These are phyloP conservation scores for Jackrogersella multiformis DNA, from an alignment of 495 filamentous ascomycete genomes.

Conservation along the genomic window DNA sequence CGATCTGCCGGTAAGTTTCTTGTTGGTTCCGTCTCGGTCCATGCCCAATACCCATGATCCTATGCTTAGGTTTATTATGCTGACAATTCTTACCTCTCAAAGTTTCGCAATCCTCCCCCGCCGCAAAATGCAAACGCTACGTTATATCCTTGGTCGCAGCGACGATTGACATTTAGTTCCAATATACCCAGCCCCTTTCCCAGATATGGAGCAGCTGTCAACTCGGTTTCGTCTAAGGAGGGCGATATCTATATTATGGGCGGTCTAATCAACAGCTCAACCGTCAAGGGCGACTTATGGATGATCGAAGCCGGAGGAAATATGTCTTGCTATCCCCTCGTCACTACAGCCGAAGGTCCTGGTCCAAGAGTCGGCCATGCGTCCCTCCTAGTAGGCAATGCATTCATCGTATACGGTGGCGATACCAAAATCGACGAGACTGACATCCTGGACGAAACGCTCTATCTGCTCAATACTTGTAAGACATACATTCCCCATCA, in stretches of 20 bases:
- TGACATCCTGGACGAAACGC: constrained; percentile 90
- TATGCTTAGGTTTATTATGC: constrained; percentile 4
- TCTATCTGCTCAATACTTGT: constrained; percentile 99
- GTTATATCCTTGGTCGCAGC: constrained; percentile 96
- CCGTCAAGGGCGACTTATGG: constrained; percentile 97
- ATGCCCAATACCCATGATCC: neutral
- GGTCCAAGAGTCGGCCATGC: constrained; percentile 96
- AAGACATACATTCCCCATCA: constrained; percentile 51
- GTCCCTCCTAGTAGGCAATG: constrained; percentile 94
- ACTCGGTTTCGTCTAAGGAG: constrained; percentile 90
- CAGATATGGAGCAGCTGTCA: constrained; percentile 96
- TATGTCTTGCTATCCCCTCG: constrained; percentile 89
- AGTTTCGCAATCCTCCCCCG: constrained; percentile 58
- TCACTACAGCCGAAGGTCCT: constrained; percentile 91
- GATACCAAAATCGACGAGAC: constrained; percentile 96
- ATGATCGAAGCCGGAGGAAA: constrained; percentile 92
- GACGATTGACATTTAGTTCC: constrained; percentile 83
- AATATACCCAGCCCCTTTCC: constrained; percentile 90
- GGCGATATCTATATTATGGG: constrained; percentile 99
- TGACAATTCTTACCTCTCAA: constrained; percentile 21
- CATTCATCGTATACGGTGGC: constrained; percentile 98
- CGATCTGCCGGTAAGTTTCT: constrained; percentile 60
- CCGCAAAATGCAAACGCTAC: constrained; percentile 60
- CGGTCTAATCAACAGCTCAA: constrained; percentile 90
- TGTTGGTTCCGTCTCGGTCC: neutral